Base-by-base conservation (phyloP, 2,329 filamentous ascomycete species). In the Fusarium equiseti region DNA sequence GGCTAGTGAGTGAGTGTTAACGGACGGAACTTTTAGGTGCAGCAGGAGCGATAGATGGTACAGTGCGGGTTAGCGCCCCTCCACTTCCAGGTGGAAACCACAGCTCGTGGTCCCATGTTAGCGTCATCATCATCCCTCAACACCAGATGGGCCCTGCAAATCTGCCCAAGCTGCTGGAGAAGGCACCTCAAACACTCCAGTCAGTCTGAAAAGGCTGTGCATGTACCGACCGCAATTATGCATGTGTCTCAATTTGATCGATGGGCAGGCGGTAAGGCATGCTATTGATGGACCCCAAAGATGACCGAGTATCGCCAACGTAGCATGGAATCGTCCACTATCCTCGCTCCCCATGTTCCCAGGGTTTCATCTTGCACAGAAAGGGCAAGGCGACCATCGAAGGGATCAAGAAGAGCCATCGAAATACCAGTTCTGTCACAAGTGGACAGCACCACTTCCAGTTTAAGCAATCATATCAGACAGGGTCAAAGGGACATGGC, bases 101-200 rank as follows among this genome's bases (percentile, higher is more conserved):
- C 27, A 45, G 59, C 56, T 51, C 54, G 57, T 76, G 73, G 74
- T 66, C 73, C 61, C 71, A 76, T 76, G 51, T 63, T 59, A 48
- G 63, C 74, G 74, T 76, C 74, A 76, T 73, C 74, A 70, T 68
- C 69, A 66, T 68, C 65, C 62, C 54, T 68, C 68, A 64, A 63
- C 70, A 55, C 69, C 69, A 70, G 69, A 72, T 70, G 35, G 50
- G 52, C 35, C 57, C 60, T 62, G 60, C 62, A 72, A 67, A 69
- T 66, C 57, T 69, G 56, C 46, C 66, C 56, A 63, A 70, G 55
- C 56, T 57, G 45, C 42, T 58, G 66, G 59, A 62, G 56, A 22
- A 55, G 54, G 49, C 35, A 54, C 20, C 52, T 57, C 51, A 45
- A 54, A 26, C 48, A 53, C 64, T 59, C 44, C 59, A 51, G 40